Percentiles rank a stretch among this genome's conserved stretches.
These are phyloP conservation scores for Cronartium quercuum DNA, from an alignment of 1,284 basidiomycete genomes.

Conservation along the genomic window DNA sequence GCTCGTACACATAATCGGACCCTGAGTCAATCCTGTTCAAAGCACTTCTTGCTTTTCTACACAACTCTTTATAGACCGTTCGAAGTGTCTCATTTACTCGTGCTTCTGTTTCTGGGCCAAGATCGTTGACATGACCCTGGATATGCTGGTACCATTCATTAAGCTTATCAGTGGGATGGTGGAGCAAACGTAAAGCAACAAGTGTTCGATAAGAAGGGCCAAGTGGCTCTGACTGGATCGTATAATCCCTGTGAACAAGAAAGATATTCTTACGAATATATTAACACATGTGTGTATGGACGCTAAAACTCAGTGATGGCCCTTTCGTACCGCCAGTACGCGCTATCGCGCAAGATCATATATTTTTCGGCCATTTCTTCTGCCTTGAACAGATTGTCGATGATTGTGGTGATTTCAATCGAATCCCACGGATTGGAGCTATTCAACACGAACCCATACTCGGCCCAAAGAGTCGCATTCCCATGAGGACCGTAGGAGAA, in stretches of 20 bases:
- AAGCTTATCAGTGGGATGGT: neutral
- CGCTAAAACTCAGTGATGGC: neutral
- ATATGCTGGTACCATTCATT: slow-evolving; percentile 3
- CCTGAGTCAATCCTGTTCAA: too few relatives aligned
- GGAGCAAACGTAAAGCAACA: slow-evolving; percentile 3
- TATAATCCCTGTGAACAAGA: slow-evolving; percentile 17
- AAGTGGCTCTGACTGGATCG: slow-evolving; percentile 13
- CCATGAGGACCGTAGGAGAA: slow-evolving; percentile 44
- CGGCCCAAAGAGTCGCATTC: slow-evolving; percentile 43
- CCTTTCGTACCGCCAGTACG: slow-evolving; percentile 14
- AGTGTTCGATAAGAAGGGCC: slow-evolving; percentile 18
- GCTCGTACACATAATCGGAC: too few relatives aligned
- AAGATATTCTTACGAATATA: neutral
- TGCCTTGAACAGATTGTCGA: slow-evolving; percentile 42
- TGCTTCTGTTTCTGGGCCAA: slow-evolving; percentile 1
- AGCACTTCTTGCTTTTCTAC: too few relatives aligned
- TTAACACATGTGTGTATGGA: neutral
- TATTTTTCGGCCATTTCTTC: slow-evolving; percentile 32
- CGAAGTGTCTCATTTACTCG: neutral
- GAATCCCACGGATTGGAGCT: slow-evolving; percentile 42
- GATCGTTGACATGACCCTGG: slow-evolving; percentile 2
- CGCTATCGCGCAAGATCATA: neutral
- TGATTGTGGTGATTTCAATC: slow-evolving; percentile 40
- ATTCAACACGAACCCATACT: slow-evolving; percentile 45
- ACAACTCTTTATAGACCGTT: neutral